Evolutionary conservation across 2,329 filamentous ascomycete species (phyloP), one percentile per base, ranked within the genome.

Genomic region (Tolypocladium cylindrosporum): DNA sequence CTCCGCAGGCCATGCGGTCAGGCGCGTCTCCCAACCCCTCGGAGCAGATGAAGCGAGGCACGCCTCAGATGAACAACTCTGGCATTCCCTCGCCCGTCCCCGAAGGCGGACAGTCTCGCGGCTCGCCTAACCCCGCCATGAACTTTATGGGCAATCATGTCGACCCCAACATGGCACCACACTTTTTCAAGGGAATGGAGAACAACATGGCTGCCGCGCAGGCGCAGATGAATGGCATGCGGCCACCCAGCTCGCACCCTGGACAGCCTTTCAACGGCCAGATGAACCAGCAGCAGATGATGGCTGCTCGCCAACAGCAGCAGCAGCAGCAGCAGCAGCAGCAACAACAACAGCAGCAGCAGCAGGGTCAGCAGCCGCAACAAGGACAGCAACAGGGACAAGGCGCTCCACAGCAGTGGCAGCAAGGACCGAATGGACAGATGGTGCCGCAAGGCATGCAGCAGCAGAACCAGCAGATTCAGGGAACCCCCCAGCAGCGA

Each of bases 1-100:
- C 86, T 55, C 89, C 85, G 41, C 86, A 87, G 66, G 86, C 81
- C 52, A 85, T 79, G 62, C 82, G 87, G 67, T 79, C 81, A 60
- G 88, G 85, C 40, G 85, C 88, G 34, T 92, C 89, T 13, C 89
- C 89, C 41, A 91, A 90, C 68, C 87, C 89, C 27, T 78, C 81
- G 51, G 89, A 92, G 61, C 87, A 89, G 72, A 90, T 91, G 80
- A 90, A 90, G 78, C 86, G 89, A 55, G 84, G 84, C 55, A 89
- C 87, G 34, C 87, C 88, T 34, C 88, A 90, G 71, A 85, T 91
- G 80, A 83, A 82, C 65, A 83, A 83, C 59, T 81, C 81, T 42
- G 84, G 81, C 58, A 84, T 90, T 62, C 86, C 87, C 31, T 91
- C 86, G 31, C 88, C 85, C 9, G 78, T 89, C 61, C 86, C 87